Evolutionary conservation across 2,329 filamentous ascomycete genomes (phyloP).

Genomic region (Metarhizium guizhouense): DNA sequence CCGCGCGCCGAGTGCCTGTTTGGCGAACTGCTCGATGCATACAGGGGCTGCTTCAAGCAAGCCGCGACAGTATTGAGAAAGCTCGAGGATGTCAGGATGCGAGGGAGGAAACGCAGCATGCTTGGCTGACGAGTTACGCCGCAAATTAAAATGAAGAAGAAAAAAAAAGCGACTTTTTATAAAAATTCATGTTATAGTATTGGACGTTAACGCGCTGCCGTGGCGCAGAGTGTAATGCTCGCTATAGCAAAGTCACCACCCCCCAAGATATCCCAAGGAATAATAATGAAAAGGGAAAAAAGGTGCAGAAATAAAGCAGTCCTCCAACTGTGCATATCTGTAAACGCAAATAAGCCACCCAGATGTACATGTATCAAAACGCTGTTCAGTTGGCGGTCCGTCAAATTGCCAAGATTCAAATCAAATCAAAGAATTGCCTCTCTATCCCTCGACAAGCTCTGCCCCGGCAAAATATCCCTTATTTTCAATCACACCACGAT

Average conservation of each 20-base stretch:
- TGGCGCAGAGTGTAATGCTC: conserved; percentile 3
- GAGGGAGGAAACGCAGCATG: conserved; percentile 96
- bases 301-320: not conserved
- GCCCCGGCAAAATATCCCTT: conserved; percentile 95
- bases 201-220: not conserved
- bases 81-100: conserved; percentile 85
- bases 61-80: conserved; percentile 66
- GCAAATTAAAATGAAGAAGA: not conserved
- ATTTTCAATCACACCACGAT: conserved; percentile 93
- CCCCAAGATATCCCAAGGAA: not conserved
- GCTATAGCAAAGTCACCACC: conserved; percentile 3
- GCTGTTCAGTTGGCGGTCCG: not conserved
- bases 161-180: not conserved
- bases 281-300: not conserved
- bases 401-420: not conserved
- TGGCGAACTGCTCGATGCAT: conserved; percentile 62
- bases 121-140: conserved; percentile 49
- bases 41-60: conserved; percentile 66
- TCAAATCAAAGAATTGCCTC: not conserved
- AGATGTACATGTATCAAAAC: not conserved
- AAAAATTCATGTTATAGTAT: not conserved
- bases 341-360: not conserved
- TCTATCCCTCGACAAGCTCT: conserved; percentile 37
- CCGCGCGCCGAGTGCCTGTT: conserved; percentile 75
- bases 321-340: not conserved